Base-by-base conservation (phyloP, 257 asterid species). In the Nicotiana benthamiana region DNA sequence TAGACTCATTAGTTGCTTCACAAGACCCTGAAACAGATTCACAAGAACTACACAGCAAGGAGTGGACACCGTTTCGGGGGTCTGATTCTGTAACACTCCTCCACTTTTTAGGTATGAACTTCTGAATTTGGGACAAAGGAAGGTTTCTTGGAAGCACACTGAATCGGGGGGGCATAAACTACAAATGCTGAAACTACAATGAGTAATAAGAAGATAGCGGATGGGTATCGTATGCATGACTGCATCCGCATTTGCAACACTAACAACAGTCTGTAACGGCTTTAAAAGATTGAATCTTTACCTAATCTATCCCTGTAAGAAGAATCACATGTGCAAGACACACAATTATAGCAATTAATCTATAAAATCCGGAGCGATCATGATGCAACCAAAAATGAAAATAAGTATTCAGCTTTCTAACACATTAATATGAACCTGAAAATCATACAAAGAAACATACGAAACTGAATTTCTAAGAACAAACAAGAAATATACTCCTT, bases 81-180 rank as follows among this genome's bases (percentile, higher is more conserved):
- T 80, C 82, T 61, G 85, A 79, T 67, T 70, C 79, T 75, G 75
- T 75, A 28, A 85, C 76, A 36, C 56, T 81, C 75, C 80, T 90
- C 97, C 94, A 92, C 81, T 83, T 84, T 81, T 85, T 53, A 20
- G 93, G 94, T 57, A 92, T 85, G 84, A 86, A 89, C 83, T 84
- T 91, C 64, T 87, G 83, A 65, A 90, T 62, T 81, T 75, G 88
- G 79, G 86, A 61, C 8, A 89, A 79, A 66, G 86, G 84, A 85
- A 90, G 68, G 86, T 82, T 82, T 70, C 67, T 80, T 61, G 88
- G 90, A 72, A 82, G 83, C 83, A 54, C 84, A 88, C 77, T 83
- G 84, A 75, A 81, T 77, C 75, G 81, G 86, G 89, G 82, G 70
- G 87, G 87, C 90, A 89, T 86, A 82, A 87, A 85, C 81, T 18